Evolutionary conservation across 1,284 basidiomycete genomes (phyloP).

Genomic region (Malassezia dermatis): DNA sequence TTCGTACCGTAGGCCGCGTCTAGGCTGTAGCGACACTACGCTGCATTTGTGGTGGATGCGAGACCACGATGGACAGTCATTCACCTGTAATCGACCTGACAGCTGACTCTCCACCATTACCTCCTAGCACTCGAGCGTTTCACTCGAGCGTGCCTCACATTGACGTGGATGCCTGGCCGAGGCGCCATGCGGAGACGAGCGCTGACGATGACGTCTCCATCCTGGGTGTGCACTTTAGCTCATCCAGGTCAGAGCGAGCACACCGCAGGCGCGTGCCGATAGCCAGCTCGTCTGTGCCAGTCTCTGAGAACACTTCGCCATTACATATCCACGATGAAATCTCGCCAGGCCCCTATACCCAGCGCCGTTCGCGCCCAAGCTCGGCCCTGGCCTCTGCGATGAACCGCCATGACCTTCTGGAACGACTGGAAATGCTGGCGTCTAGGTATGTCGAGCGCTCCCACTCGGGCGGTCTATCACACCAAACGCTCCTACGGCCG

Average conservation of each 20-base stretch:
- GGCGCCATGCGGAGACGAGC: neutral
- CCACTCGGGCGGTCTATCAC: neutral
- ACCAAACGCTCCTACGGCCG: slow-evolving; percentile 10
- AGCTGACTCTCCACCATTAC: slow-evolving; percentile 25
- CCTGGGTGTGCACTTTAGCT: neutral
- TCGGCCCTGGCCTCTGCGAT: neutral
- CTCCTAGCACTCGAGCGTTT: neutral
- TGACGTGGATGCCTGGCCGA: neutral
- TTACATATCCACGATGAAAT: slow-evolving; percentile 18
- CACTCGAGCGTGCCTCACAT: neutral
- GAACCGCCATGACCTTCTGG: slow-evolving; percentile 2
- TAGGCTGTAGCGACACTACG: neutral
- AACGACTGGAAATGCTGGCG: slow-evolving; percentile 13
- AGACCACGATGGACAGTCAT: neutral
- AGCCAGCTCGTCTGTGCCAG: neutral
- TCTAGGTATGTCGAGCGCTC: slow-evolving; percentile 13
- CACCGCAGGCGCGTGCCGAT: neutral
- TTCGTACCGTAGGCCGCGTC: neutral
- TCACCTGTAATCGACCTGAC: slow-evolving; percentile 30
- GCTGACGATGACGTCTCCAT: slow-evolving; percentile 15
- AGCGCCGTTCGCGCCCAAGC: neutral
- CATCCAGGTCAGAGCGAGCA: neutral
- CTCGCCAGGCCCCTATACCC: slow-evolving; percentile 18
- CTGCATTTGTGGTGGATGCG: slow-evolving; percentile 8
- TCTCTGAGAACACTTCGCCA: neutral